phyloP scores from a whole-genome alignment of 1,139 yeast species.

The Taphrina deformans region DNA sequence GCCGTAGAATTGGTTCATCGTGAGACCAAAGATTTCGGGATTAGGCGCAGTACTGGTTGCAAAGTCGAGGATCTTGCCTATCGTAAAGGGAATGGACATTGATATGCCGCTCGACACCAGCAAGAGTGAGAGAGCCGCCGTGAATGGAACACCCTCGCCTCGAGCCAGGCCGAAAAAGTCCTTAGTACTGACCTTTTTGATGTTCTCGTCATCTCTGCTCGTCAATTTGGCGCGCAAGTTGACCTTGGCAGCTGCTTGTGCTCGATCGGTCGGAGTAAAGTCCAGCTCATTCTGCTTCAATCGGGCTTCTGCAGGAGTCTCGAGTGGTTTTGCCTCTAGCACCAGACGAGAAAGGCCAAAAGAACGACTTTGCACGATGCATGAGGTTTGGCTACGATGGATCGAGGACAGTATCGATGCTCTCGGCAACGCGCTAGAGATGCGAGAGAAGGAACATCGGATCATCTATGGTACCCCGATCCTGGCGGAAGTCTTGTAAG shows the following conservation, averaged over 20 bases:
- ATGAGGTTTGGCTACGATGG: not conserved
- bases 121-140: slow-evolving; percentile 29
- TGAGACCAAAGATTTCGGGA: slow-evolving; percentile 51
- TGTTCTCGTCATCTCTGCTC: slow-evolving; percentile 22
- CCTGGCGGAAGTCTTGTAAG: not conserved
- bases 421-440: not conserved
- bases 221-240: slow-evolving; percentile 32
- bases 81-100: slow-evolving; percentile 42
- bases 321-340: slow-evolving; percentile 1
- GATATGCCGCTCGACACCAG: slow-evolving; percentile 31
- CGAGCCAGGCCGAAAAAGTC: slow-evolving; percentile 34
- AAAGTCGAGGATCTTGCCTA: slow-evolving; percentile 70
- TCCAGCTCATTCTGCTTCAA: slow-evolving; percentile 43
- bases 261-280: slow-evolving; percentile 41
- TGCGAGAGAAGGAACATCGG: slow-evolving; percentile 8
- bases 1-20: slow-evolving; percentile 53
- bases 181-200: slow-evolving; percentile 26
- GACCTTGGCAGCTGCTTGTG: slow-evolving; percentile 28
- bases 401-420: not conserved
- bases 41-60: slow-evolving; percentile 50
- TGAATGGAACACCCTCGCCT: slow-evolving; percentile 32
- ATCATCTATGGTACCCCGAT: slow-evolving; percentile 5
- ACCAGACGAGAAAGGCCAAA: not conserved
- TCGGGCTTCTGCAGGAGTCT: slow-evolving; percentile 5
- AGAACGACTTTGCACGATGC: not conserved